Percentiles rank a stretch among this genome's conserved stretches.
Conservation (phyloP, 2,329 filamentous ascomycete species). For the Diaporthe ilicicola region DNA sequence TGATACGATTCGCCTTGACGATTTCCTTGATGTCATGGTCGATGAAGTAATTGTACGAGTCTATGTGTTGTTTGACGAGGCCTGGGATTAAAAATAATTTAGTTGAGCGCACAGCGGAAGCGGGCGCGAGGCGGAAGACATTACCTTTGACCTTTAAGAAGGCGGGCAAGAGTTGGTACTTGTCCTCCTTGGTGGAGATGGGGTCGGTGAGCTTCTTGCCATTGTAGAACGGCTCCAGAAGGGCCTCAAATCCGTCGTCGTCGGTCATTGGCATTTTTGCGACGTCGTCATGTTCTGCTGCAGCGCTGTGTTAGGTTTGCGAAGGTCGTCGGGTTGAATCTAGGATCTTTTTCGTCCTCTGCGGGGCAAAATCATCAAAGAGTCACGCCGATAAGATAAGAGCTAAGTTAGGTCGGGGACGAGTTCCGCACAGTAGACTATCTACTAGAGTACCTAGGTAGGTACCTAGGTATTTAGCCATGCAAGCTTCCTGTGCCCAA, state of each 20-base stretch:
- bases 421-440: neutral
- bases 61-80: slow-evolving; percentile 95
- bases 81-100: slow-evolving; percentile 48
- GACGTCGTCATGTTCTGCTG: slow-evolving; percentile 20
- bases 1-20: slow-evolving; percentile 86
- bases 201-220: slow-evolving; percentile 73
- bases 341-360: slow-evolving; percentile 19
- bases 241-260: slow-evolving; percentile 72
- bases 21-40: slow-evolving; percentile 98
- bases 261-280: slow-evolving; percentile 58
- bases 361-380: slow-evolving; percentile 20
- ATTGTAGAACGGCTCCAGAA: slow-evolving; percentile 73
- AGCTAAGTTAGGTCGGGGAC: slow-evolving; percentile 22
- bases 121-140: slow-evolving; percentile 34
- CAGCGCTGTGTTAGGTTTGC: neutral
- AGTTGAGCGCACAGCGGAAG: neutral
- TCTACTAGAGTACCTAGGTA: too few relatives aligned
- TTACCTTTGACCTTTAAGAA: slow-evolving; percentile 94
- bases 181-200: slow-evolving; percentile 77
- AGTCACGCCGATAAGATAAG: slow-evolving; percentile 32
- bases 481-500: neutral
- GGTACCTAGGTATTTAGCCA: too few relatives aligned
- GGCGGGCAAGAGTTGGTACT: slow-evolving; percentile 96
- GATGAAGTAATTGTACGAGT: slow-evolving; percentile 98
- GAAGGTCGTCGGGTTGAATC: neutral